Evolutionary conservation across 257 asterid genomes (phyloP).

Genomic region (Voacanga thouarsii): DNA sequence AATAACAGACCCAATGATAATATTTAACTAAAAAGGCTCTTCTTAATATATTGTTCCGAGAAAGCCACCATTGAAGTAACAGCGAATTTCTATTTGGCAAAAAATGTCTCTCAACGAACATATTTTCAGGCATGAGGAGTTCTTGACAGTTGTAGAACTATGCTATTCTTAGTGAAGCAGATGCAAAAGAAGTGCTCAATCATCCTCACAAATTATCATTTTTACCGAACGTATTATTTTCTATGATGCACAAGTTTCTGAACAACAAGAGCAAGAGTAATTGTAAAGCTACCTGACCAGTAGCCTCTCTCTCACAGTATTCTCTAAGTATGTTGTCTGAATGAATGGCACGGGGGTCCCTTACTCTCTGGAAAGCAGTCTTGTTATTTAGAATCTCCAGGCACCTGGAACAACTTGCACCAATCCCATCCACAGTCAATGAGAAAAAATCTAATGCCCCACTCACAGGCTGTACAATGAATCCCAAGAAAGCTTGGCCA

Average conservation of each 20-base stretch:
- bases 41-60: neutral
- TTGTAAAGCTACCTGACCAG: constrained; percentile 66
- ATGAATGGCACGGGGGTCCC: constrained; percentile 91
- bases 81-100: neutral
- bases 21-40: neutral
- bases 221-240: neutral
- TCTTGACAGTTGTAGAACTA: too few relatives aligned
- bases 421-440: constrained; percentile 93
- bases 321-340: constrained; percentile 73
- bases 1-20: too few relatives aligned
- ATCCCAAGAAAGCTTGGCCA: constrained; percentile 92
- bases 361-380: constrained; percentile 60
- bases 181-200: neutral
- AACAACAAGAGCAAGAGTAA: neutral
- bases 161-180: too few relatives aligned
- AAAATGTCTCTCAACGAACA: neutral
- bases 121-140: neutral
- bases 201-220: neutral
- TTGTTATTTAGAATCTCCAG: constrained; percentile 80
- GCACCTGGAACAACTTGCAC: constrained; percentile 98
- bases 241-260: neutral
- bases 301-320: constrained; percentile 83
- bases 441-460: constrained; percentile 97
- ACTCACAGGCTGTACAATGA: constrained; percentile 90
- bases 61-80: neutral